Percentiles rank a stretch among this genome's conserved stretches.
Conservation (phyloP, 108 stramenopile species). For the Skeletonema tropicum region DNA sequence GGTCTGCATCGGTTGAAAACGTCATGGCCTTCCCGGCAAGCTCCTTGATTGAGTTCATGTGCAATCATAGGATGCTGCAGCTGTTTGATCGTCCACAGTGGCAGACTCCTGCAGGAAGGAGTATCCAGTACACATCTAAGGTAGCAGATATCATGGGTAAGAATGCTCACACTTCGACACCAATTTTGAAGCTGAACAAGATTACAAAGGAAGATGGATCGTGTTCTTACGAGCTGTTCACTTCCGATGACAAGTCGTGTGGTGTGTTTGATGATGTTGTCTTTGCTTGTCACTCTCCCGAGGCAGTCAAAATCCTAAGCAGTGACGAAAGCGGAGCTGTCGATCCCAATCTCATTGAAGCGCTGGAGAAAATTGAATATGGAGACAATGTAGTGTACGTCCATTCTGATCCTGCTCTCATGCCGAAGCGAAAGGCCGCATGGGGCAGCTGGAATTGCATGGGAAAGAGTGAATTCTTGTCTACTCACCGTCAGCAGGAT, state of each 20-base stretch:
- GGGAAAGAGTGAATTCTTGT: constrained; percentile 59
- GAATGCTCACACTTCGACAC: constrained; percentile 56
- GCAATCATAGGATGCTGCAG: constrained; percentile 96
- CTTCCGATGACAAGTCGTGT: constrained; percentile 33
- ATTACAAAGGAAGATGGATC: constrained; percentile 17
- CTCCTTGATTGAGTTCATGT: constrained; percentile 89
- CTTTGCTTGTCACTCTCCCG: constrained; percentile 93
- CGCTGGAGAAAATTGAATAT: constrained; percentile 70
- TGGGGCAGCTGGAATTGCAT: constrained; percentile 97
- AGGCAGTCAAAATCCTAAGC: constrained; percentile 61
- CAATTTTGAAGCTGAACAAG: constrained; percentile 62
- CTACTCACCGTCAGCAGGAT: constrained; percentile 26
- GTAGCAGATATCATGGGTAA: constrained; percentile 67
- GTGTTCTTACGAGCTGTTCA: constrained; percentile 50
- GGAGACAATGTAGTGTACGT: constrained; percentile 88
- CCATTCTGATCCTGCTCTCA: constrained; percentile 89
- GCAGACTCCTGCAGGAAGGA: constrained; percentile 83
- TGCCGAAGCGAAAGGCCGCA: constrained; percentile 82
- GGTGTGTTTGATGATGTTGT: constrained; percentile 85
- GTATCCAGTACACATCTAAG: constrained; percentile 76
- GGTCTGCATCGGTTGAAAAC: constrained; percentile 85
- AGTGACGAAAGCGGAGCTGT: constrained; percentile 9
- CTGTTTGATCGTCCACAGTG: constrained; percentile 85
- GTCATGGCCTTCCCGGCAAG: constrained; percentile 84
- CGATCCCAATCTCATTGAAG: constrained; percentile 40